Percentiles rank a stretch among this genome's conserved stretches.
phyloP scores from a whole-genome alignment of 108 stramenopile species.

The Stephanodiscus triporus region DNA sequence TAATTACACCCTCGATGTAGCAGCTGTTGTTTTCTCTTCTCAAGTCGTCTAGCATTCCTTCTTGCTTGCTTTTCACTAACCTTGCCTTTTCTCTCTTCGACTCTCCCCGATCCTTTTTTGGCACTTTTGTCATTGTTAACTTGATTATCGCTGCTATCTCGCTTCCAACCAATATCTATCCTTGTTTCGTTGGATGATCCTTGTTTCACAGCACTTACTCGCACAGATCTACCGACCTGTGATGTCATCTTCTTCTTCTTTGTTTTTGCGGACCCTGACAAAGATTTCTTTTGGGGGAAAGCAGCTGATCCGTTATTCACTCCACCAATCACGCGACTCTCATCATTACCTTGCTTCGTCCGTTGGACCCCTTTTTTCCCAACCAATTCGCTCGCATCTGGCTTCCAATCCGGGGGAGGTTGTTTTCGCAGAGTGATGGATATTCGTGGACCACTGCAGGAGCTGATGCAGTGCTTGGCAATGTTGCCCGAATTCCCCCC shows the following conservation, averaged over 20 bases:
- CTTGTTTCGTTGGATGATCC: neutral
- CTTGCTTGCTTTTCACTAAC: slow-evolving; percentile 12
- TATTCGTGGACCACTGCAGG: slow-evolving; percentile 43
- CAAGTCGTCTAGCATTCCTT: slow-evolving; percentile 13
- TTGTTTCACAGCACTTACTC: neutral
- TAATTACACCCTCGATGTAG: neutral
- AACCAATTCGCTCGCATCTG: slow-evolving; percentile 39
- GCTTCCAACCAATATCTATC: neutral
- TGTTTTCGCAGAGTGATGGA: slow-evolving; percentile 52
- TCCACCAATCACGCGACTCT: neutral
- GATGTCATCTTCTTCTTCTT: slow-evolving; percentile 47
- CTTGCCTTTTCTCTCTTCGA: neutral
- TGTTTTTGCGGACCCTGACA: slow-evolving; percentile 47
- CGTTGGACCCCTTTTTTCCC: slow-evolving; percentile 10
- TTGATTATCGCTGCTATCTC: neutral
- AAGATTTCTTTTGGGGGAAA: slow-evolving; percentile 28
- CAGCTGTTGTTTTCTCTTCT: neutral
- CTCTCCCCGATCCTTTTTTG: neutral
- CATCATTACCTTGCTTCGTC: neutral
- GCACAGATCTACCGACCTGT: neutral
- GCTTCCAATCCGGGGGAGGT: slow-evolving; percentile 51
- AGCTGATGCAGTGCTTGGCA: slow-evolving; percentile 51
- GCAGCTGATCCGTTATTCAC: neutral
- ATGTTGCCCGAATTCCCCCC: slow-evolving; percentile 50
- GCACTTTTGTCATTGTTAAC: neutral